A percentile compares a stretch with the other conserved stretches of the same genome.
Conservation (phyloP, 352 stramenopile species). For the Phytopythium kandeliae region DNA sequence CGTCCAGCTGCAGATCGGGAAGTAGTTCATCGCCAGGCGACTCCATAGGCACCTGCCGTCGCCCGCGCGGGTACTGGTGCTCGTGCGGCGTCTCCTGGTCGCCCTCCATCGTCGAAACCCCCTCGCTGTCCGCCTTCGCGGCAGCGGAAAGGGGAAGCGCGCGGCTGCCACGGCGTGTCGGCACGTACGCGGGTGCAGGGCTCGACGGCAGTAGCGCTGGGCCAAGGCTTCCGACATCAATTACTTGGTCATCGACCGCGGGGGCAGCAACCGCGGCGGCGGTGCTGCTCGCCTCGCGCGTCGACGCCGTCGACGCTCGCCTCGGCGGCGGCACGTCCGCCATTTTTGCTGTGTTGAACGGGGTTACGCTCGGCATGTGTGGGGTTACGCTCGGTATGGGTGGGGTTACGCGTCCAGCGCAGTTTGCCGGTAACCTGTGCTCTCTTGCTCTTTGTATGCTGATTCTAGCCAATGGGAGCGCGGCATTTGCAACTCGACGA, state of each 20-base stretch:
- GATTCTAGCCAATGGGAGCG: too few relatives aligned
- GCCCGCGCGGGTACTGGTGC: constrained; percentile 46
- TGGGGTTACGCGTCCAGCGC: neutral
- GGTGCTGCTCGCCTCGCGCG: neutral
- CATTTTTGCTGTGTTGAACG: neutral
- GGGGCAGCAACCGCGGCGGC: too few relatives aligned
- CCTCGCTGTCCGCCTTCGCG: constrained; percentile 10
- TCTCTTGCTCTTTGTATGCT: too few relatives aligned
- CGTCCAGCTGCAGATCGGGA: constrained; percentile 28
- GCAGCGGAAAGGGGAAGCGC: constrained; percentile 15
- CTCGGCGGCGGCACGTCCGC: neutral
- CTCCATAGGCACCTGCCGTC: constrained; percentile 60
- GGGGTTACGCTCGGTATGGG: neutral
- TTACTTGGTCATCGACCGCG: constrained; percentile 21
- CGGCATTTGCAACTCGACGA: too few relatives aligned
- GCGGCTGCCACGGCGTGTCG: constrained; percentile 8
- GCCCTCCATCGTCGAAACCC: constrained; percentile 8
- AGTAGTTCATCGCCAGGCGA: constrained; percentile 48
- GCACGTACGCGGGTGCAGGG: neutral
- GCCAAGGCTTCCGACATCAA: constrained; percentile 32
- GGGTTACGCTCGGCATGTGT: too few relatives aligned
- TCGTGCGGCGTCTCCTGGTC: constrained; percentile 23
- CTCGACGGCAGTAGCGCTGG: constrained; percentile 11
- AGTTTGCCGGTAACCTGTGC: too few relatives aligned
- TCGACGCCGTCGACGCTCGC: neutral